Percentiles rank a stretch among this genome's conserved stretches.
Conservation (phyloP, 768 basidiomycete genomes). For the Tephrocybe sp. region DNA sequence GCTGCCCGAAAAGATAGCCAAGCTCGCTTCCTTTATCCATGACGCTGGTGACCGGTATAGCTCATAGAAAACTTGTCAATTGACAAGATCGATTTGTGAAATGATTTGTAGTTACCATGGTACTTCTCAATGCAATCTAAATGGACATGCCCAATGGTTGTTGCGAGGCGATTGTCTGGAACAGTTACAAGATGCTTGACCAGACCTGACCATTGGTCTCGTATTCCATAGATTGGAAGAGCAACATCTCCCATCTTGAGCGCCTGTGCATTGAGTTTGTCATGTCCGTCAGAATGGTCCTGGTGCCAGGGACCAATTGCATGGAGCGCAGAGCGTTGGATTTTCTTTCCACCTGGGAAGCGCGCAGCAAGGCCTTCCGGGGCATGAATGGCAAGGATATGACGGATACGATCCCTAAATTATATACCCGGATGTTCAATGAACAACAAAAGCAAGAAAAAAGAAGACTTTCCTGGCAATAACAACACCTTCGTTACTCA, state of each 20-base stretch:
- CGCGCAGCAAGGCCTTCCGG: constrained; percentile 2
- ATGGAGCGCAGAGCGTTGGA: background rate
- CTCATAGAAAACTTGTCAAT: too few relatives aligned
- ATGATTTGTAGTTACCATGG: too few relatives aligned
- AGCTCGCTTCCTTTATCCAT: too few relatives aligned
- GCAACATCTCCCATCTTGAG: constrained; percentile 19
- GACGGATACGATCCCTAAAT: too few relatives aligned
- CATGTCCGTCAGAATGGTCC: constrained; percentile 23
- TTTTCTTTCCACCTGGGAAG: background rate
- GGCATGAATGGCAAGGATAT: too few relatives aligned
- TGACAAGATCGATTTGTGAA: too few relatives aligned
- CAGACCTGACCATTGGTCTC: constrained; percentile 18
- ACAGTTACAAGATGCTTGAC: too few relatives aligned
- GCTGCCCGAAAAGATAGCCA: too few relatives aligned
- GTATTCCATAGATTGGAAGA: constrained; percentile 7
- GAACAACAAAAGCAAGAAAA: background rate
- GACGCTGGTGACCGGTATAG: too few relatives aligned
- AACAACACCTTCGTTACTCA: background rate
- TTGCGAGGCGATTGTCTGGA: too few relatives aligned
- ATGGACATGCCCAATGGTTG: too few relatives aligned
- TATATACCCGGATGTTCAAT: background rate
- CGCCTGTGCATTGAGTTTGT: constrained; percentile 22
- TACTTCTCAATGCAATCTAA: too few relatives aligned
- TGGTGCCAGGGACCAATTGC: constrained; percentile 18
- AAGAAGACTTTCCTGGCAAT: background rate